phyloP scores from a whole-genome alignment of 139 green algal species.

The Chlamydomonas eustigma region DNA sequence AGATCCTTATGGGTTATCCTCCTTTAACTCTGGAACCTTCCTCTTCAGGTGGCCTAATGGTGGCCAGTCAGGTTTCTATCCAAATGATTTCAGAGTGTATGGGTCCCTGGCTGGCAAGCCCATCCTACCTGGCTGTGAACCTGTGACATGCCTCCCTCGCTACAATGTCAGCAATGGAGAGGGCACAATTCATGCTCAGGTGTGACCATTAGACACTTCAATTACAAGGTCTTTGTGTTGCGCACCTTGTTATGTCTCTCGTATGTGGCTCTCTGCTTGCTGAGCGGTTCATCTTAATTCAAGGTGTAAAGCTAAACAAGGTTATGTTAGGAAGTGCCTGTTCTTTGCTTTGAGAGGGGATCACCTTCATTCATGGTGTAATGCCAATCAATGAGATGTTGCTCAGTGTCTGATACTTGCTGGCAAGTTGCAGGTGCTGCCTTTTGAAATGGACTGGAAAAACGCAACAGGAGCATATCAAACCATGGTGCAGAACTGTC shows the following conservation, averaged over 20 bases:
- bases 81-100: slow-evolving; percentile 17
- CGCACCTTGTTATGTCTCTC: too few species aligned
- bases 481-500: slow-evolving; percentile 29
- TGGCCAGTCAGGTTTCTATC: slow-evolving; percentile 17
- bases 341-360: too few species aligned
- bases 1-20: too few species aligned
- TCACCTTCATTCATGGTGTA: too few species aligned
- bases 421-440: slow-evolving; percentile 28
- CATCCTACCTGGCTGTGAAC: slow-evolving; percentile 34
- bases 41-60: slow-evolving; percentile 16
- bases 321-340: too few species aligned
- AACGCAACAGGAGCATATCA: slow-evolving; percentile 31
- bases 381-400: too few species aligned
- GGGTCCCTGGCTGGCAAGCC: slow-evolving; percentile 16
- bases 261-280: too few species aligned
- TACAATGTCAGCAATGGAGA: slow-evolving; percentile 11
- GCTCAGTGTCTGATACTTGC: too few species aligned
- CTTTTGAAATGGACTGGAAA: slow-evolving; percentile 24
- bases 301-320: too few species aligned
- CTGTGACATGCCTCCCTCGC: slow-evolving; percentile 17
- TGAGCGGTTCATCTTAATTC: too few species aligned
- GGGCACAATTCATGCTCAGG: slow-evolving; percentile 28
- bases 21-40: too few species aligned
- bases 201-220: background rate
- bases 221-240: too few species aligned